phyloP scores from a whole-genome alignment of 345 rosid genomes.

The Mercurialis annua region DNA sequence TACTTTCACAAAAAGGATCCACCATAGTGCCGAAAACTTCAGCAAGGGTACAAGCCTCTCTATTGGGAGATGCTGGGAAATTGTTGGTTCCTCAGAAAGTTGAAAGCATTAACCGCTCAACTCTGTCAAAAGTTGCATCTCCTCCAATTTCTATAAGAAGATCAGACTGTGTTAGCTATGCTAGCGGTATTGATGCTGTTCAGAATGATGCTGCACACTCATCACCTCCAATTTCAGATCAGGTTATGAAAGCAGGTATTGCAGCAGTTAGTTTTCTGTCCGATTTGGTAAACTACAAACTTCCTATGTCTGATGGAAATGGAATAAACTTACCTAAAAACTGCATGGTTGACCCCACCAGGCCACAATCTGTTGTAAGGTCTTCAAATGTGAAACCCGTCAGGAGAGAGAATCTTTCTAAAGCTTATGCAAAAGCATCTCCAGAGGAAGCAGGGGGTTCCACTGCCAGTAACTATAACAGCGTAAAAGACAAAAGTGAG shows the following conservation, averaged over 20 bases:
- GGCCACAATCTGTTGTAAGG: constrained; percentile 44
- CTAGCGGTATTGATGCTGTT: constrained; percentile 33
- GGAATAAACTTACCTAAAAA: constrained; percentile 34
- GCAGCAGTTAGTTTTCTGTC: constrained; percentile 57
- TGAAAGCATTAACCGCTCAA: constrained; percentile 28
- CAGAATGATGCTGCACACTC: constrained; percentile 35
- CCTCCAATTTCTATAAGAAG: constrained; percentile 38
- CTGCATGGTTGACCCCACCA: constrained; percentile 59
- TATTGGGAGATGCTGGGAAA: constrained; percentile 35
- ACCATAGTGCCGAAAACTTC: constrained; percentile 19
- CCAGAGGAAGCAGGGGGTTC: constrained; percentile 34
- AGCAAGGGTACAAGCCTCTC: constrained; percentile 12
- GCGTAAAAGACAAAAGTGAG: constrained; percentile 41
- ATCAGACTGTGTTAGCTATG: constrained; percentile 50
- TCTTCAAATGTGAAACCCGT: constrained; percentile 50
- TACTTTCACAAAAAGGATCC: constrained; percentile 41
- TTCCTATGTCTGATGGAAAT: constrained; percentile 54
- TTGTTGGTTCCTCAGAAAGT: constrained; percentile 38
- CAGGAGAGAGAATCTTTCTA: constrained; percentile 48
- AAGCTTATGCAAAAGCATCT: constrained; percentile 52
- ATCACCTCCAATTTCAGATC: constrained; percentile 57
- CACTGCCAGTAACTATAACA: constrained; percentile 29
- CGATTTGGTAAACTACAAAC: constrained; percentile 62
- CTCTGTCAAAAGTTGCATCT: constrained; percentile 37
- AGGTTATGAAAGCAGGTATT: constrained; percentile 67